Evolutionary conservation across 495 filamentous ascomycete species (phyloP), one percentile per base, ranked within the genome.

Genomic region (Podospora bellae-mahoneyi): DNA sequence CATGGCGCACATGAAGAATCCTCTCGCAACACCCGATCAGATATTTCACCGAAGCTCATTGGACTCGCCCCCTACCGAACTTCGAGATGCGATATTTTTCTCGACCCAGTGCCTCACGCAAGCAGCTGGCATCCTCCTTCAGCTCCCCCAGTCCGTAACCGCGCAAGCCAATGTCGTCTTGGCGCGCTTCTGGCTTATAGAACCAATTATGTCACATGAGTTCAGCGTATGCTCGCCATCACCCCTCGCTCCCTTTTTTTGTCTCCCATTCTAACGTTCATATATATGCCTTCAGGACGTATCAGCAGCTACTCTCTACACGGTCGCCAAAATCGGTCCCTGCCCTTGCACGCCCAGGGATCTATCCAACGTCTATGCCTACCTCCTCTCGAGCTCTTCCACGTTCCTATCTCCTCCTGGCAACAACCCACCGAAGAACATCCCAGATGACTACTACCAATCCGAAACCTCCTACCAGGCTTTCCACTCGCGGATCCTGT

Each of bases 141-240:
- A 91, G 56, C 80, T 98, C 61, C 91, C 94, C 1, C 96, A 98
- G 73, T 92, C 94, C 66, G 86, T 93, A 60, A 92, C 96, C 30
- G 90, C 93, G 16, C 92, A 93, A 72, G 92, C 95, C 2, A 90
- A 93, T 72, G 87, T 99, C n/a, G 80, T 95, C 0, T 87, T 96
- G 32, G 90, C 89, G n/a, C 84, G 95, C 5, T 97, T 94, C 81
- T 97, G 91, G 88, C 79, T 93, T 5, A 87, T 84, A 30, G 81
- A 82, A 18, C 73, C 77, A 0, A 77, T 79, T 3, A 78, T 85
- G 62, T 64, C 73, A 18, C 67, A 81, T 59, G 83, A 85, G 64
- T 85, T 86, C 64, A 82, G 80, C 71, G 82, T 82, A 75, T 7
- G 74, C 34, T 55, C 28, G 19, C 34, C 53, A 57, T 23, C 23